Evolutionary conservation across 1,139 yeast species (phyloP).

Genomic region (Schwanniomyces etchellsii): DNA sequence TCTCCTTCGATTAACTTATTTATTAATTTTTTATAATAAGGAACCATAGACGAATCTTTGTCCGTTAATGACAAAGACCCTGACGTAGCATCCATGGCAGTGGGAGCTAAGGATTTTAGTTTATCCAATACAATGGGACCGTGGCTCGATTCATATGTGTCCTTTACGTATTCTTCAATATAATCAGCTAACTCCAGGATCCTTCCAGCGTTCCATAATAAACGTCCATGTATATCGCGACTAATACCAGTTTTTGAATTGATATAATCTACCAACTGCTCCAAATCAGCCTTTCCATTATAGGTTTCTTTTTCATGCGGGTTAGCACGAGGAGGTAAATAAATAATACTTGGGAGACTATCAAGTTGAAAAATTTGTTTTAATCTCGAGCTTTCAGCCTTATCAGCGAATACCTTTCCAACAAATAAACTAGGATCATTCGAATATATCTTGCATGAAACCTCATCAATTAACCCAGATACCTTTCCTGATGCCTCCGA

Average conservation of each 20-base stretch:
- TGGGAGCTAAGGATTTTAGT: slow-evolving; percentile 3
- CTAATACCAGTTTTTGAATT: slow-evolving; percentile 47
- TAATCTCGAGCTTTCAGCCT: slow-evolving; percentile 36
- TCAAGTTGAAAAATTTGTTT: slow-evolving; percentile 37
- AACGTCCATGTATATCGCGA: slow-evolving; percentile 46
- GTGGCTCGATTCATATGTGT: slow-evolving; percentile 5
- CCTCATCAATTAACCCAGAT: neutral
- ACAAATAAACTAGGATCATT: slow-evolving; percentile 29
- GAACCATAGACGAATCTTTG: slow-evolving; percentile 8
- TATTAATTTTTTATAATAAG: slow-evolving; percentile 48
- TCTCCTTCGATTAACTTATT: slow-evolving; percentile 47
- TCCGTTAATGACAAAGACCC: slow-evolving; percentile 6
- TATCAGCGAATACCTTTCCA: slow-evolving; percentile 43
- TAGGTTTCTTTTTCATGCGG: slow-evolving; percentile 30
- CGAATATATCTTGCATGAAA: slow-evolving; percentile 14
- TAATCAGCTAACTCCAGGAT: slow-evolving; percentile 35
- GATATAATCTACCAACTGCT: slow-evolving; percentile 42
- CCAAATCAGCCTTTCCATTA: slow-evolving; percentile 37
- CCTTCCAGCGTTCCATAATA: slow-evolving; percentile 52
- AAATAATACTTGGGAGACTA: slow-evolving; percentile 51
- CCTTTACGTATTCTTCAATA: slow-evolving; percentile 11
- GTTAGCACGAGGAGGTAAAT: slow-evolving; percentile 26
- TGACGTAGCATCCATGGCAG: slow-evolving; percentile 4
- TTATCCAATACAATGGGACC: slow-evolving; percentile 12
- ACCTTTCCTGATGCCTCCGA: neutral